Evolutionary conservation across 1,284 basidiomycete genomes (phyloP), one percentile per base, ranked within the genome.

Genomic region (Ustilago crameri): DNA sequence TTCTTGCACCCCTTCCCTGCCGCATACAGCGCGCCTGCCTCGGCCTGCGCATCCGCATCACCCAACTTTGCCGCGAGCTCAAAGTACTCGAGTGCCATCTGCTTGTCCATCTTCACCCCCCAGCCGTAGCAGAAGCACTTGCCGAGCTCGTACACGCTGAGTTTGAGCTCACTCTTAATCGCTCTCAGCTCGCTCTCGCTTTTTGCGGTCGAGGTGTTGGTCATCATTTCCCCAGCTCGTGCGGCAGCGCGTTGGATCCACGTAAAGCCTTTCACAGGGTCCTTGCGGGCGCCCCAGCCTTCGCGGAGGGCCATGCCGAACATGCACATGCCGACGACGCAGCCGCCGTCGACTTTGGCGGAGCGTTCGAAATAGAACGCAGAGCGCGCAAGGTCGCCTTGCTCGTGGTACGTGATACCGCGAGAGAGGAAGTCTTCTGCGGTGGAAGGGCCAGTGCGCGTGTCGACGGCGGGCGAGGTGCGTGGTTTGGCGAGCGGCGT

Each of bases 51-150:
- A 81, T 95, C 93, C 0, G 89, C 86, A 81, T 95, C 93, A 0
- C 93, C 93, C 5, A 95, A 85, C 40, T 88, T 88, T 17, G 93
- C 92, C 9, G 93, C 92, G 30, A 93, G 88, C 55, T 87, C 87
- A 82, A 93, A 94, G 82, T 95, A 95, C 52, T 79, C 79, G 23
- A 81, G 57, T 14, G 84, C 89, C 91, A 91, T 91, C 75, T 47
- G 58, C 55, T 61, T 90, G 84, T 95, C 92, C 84, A 92, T 92
- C 51, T 86, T 84, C 14, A 92, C 89, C 5, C 93, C 93, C 92
- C 93, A 95, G 0, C 93, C 93, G 66, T 92, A 91, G 82, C 91
- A 92, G 84, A 93, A 94, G 81, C 92, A 93, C 82, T 93, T 91
- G 1, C 91, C 93, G 7, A 95, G 91, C 84, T 95, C 93, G 80